Evolutionary conservation across 208 protist genomes (phyloP), one percentile per base, ranked within the genome.

Genomic region (Acanthamoeba castellanii): DNA sequence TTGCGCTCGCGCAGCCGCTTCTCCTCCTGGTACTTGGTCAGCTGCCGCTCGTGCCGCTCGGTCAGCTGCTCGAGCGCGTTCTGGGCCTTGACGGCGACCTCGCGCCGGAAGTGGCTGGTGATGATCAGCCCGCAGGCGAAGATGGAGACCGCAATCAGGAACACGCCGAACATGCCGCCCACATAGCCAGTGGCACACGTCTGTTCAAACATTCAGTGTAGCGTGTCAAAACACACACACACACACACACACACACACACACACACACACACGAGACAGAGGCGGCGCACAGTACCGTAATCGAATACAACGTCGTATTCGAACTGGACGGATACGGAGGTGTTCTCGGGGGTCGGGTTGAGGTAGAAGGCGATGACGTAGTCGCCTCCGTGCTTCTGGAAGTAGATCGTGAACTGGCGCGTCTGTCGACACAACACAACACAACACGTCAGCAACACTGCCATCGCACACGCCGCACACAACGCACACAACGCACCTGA

Each of bases 1-100:
- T 78, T 78, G n/a, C 37, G n/a, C 70, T 78, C 70, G 70, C 70
- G 70, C n/a, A 78, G 37, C 37, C 70, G n/a, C 70, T 45, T 78
- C 37, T 78, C 70, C 70, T 78, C 70, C 5, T 78, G 70, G 30
- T 78, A 78, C 30, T 45, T 37, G 22, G 7, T 1, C 70, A 45
- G 16, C 37, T n/a, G 13, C 70, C n/a, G 13, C 30, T 78, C 22
- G 37, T 78, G 70, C 13, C 70, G 70, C 30, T 78, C 70, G 13
- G 13, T 8, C 30, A 78, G 32, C 70, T 78, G 59, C 0, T 78
- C 70, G 14, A 78, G 1, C 22, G 70, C 70, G 37, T 78, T 78
- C 70, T 78, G 13, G 1, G 70, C 70, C 30, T 42, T 78, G 30
- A 78, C 16, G 30, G 70, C 22, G 13, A 78, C 70, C 70, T 78